A percentile compares a stretch with the other conserved stretches of the same genome.
phyloP scores from a whole-genome alignment of 768 basidiomycete species.

The Rhodosporidiobolus sp. region DNA sequence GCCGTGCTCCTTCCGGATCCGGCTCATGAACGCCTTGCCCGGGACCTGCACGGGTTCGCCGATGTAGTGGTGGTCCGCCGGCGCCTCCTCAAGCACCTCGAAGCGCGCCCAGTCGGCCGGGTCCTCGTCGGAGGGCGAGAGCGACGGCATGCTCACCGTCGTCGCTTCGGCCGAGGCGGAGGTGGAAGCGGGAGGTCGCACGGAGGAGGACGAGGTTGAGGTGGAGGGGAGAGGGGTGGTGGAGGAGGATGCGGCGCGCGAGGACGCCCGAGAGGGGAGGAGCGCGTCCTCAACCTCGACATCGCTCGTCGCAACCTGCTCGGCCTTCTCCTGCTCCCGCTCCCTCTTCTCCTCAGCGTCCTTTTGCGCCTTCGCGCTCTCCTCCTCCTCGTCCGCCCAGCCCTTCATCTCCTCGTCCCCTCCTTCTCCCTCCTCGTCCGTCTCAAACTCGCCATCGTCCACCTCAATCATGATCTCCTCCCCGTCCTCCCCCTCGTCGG shows the following conservation, averaged over 20 bases:
- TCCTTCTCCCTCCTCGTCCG: slow-evolving; percentile 9
- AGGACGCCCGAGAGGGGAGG: not conserved
- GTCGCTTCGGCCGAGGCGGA: not conserved
- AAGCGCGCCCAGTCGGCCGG: slow-evolving; percentile 74
- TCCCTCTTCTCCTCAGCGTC: slow-evolving; percentile 5
- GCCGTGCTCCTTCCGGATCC: slow-evolving; percentile 79
- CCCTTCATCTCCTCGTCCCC: slow-evolving; percentile 9
- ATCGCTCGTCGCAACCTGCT: not conserved
- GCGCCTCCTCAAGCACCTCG: slow-evolving; percentile 59
- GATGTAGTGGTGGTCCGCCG: slow-evolving; percentile 77
- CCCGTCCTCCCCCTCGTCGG: slow-evolving; percentile 18
- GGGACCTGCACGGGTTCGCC: slow-evolving; percentile 59
- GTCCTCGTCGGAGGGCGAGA: slow-evolving; percentile 46
- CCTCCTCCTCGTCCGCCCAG: slow-evolving; percentile 22
- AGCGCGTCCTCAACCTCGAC: slow-evolving; percentile 10
- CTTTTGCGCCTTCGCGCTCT: slow-evolving; percentile 5
- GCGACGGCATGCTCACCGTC: slow-evolving; percentile 11
- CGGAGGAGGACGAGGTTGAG: not conserved
- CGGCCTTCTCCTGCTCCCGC: not conserved
- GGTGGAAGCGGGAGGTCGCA: not conserved
- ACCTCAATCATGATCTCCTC: not conserved
- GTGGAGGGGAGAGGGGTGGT: not conserved
- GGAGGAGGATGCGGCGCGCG: not conserved
- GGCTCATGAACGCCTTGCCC: slow-evolving; percentile 67
- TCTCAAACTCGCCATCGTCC: slow-evolving; percentile 3